phyloP scores from a whole-genome alignment of 805 yeast genomes.

The Isabelozyma heimii region DNA sequence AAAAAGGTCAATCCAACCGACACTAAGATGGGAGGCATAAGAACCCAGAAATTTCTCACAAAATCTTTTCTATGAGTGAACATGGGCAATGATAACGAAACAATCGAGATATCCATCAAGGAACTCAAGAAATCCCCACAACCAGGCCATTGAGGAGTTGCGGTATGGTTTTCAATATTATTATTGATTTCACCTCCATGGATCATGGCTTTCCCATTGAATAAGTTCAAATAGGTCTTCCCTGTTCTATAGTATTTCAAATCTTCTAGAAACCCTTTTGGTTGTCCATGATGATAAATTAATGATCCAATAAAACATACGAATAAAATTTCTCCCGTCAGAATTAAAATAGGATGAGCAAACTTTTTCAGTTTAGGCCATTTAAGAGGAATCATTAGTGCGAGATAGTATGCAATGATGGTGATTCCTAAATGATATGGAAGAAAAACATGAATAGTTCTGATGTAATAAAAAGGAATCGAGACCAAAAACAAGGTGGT shows the following conservation, averaged over 20 bases:
- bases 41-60: constrained; percentile 51
- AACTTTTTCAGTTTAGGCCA: constrained; percentile 47
- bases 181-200: constrained; percentile 22
- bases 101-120: constrained; percentile 75
- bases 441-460: constrained; percentile 48
- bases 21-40: constrained; percentile 58
- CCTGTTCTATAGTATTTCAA: constrained; percentile 66
- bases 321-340: constrained; percentile 62
- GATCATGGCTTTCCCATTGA: constrained; percentile 36
- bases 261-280: constrained; percentile 49
- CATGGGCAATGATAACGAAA: constrained; percentile 74
- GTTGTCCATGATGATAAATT: constrained; percentile 40
- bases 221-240: constrained; percentile 57
- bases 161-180: constrained; percentile 18
- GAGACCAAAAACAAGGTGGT: constrained; percentile 49
- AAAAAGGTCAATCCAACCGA: constrained; percentile 57
- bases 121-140: constrained; percentile 75
- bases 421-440: constrained; percentile 64
- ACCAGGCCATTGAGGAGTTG: constrained; percentile 60
- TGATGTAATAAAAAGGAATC: constrained; percentile 56
- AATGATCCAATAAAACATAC: constrained; percentile 59
- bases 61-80: constrained; percentile 68
- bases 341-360: constrained; percentile 71
- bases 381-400: constrained; percentile 43
- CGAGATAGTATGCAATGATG: constrained; percentile 52